Base-by-base conservation (phyloP, 1,284 basidiomycete species). In the Ganoderma boninense region DNA sequence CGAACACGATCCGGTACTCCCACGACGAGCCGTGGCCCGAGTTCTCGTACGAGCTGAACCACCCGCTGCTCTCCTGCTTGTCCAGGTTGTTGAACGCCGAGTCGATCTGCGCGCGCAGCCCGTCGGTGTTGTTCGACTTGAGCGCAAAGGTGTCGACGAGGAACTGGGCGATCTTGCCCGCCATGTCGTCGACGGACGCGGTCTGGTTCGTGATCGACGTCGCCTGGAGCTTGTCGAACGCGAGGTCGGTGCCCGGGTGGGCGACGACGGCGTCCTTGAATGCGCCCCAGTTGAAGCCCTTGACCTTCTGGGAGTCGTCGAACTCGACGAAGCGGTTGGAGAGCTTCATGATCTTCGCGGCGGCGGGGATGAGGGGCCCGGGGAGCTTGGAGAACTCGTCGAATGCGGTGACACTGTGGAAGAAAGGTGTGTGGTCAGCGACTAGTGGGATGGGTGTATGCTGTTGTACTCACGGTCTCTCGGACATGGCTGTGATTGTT, bases 191-290 rank as follows among this genome's bases (percentile, higher is more conserved):
- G 49, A 54, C 49, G 23, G 49, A 54, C 49, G 49, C 23, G 2
- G 49, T 54, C 49, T 54, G 49, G 49, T 54, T 54, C 49, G 49
- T 54, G 49, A 54, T 54, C 49, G 49, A 54, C 23, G 49, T 54
- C 13, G 49, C 8, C 5, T 54, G 49, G 23, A 54, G 49, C 49
- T 54, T 54, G 23, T 54, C 49, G 49, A 54, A 54, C 23, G 49
- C 49, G 49, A 54, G 49, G 49, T 54, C 49, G 4, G 49, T 54
- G 23, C 49, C 49, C 11, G 23, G 49, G 49, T 54, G 49, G 4
- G 49, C 49, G 23, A 26, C 49, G 49, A 54, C 49, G 49, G 49
- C 49, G 49, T 54, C 49, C 49, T 54, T 54, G 49, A 54, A 54
- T 23, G 23, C 49, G 49, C 23, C 13, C 23, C 49, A 54, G 49